Evolutionary conservation across 2,329 filamentous ascomycete species (phyloP).

Genomic region (Xylariaceae sp.): DNA sequence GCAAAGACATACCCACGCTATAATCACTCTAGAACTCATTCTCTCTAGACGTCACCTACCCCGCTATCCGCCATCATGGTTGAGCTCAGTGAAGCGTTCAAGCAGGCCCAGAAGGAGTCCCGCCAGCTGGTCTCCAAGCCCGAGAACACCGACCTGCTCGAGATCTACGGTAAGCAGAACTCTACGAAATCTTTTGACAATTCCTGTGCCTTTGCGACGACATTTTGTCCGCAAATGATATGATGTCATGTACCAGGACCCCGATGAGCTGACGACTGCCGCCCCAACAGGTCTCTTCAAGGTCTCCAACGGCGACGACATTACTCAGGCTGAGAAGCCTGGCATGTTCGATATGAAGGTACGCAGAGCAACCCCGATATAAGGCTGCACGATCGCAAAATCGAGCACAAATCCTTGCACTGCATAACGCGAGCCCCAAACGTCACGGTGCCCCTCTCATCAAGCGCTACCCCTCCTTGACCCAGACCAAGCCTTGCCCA

Average conservation of each 20-base stretch:
- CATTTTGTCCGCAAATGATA: too few relatives aligned
- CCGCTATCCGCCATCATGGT: constrained; percentile 18
- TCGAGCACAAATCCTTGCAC: too few relatives aligned
- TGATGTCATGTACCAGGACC: background rate
- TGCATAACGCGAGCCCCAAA: too few relatives aligned
- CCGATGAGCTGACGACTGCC: background rate
- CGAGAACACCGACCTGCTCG: constrained; percentile 58
- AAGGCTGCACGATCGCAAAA: background rate
- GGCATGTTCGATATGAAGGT: constrained; percentile 71
- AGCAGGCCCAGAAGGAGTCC: constrained; percentile 57
- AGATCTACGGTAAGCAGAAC: constrained; percentile 51
- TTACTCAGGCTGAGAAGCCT: constrained; percentile 50
- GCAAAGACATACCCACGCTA: too few relatives aligned
- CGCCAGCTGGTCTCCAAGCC: constrained; percentile 66
- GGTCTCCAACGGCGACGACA: constrained; percentile 52
- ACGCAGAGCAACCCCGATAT: constrained; percentile 9
- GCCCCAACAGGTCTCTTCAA: constrained; percentile 51
- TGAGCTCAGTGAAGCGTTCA: constrained; percentile 37
- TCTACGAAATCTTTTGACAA: background rate
- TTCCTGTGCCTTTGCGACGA: too few relatives aligned
- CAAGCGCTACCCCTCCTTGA: too few relatives aligned
- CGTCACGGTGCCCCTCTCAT: too few relatives aligned
- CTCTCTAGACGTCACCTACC: too few relatives aligned
- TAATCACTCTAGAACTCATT: too few relatives aligned
- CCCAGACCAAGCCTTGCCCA: too few relatives aligned